Evolutionary conservation across 139 green algal genomes (phyloP).

Genomic region (Chlamydomonas sphaeroides): DNA sequence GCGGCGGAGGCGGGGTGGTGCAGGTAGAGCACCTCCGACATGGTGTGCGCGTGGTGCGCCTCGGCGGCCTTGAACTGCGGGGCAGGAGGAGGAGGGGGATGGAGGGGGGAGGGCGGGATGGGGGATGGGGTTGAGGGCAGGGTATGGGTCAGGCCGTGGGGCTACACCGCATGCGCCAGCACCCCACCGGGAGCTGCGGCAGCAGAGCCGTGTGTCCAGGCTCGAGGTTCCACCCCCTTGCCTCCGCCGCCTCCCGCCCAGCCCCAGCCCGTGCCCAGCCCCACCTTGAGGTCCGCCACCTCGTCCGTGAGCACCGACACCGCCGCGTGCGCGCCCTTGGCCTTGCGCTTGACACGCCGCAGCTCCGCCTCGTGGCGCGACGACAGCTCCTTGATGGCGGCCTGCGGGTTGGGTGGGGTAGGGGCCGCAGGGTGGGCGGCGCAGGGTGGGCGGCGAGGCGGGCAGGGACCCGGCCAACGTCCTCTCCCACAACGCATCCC

Average conservation of each 20-base stretch:
- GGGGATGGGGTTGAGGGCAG: background rate
- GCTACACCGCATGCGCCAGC: too few relatives aligned
- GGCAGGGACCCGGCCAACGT: too few relatives aligned
- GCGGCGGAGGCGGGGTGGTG: background rate
- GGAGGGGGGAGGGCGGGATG: background rate
- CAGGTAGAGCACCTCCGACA: conserved; percentile 32
- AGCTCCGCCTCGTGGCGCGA: conserved; percentile 34
- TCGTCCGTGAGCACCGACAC: conserved; percentile 27
- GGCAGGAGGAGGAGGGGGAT: background rate
- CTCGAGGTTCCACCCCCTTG: background rate
- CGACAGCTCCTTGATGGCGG: conserved; percentile 28
- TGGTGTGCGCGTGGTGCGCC: conserved; percentile 11
- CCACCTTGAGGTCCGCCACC: conserved; percentile 40
- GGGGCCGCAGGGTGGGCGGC: background rate
- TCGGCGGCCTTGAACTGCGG: conserved; percentile 33
- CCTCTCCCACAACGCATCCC: too few relatives aligned
- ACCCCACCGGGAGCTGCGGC: too few relatives aligned
- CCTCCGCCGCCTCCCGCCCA: too few relatives aligned
- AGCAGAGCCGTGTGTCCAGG: too few relatives aligned
- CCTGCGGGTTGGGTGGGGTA: background rate
- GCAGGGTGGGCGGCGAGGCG: background rate
- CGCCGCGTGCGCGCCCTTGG: conserved; percentile 11
- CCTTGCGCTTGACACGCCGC: conserved; percentile 24
- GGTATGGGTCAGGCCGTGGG: too few relatives aligned
- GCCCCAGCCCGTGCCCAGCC: background rate